Evolutionary conservation across 2,329 filamentous ascomycete species (phyloP).

Genomic region (Xylariaceae sp.): DNA sequence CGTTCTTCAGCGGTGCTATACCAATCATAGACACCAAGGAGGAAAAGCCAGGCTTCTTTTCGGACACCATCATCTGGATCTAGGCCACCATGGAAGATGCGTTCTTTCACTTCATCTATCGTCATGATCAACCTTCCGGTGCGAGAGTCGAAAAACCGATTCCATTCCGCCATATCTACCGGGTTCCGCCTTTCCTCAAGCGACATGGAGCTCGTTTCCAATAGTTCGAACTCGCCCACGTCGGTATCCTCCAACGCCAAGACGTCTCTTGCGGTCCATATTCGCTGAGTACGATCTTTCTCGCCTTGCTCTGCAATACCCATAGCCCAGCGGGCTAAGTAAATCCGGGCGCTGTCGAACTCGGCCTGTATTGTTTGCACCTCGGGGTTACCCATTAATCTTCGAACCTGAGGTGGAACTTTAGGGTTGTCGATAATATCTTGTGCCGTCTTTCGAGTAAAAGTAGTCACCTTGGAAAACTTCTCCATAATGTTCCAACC

Average conservation of each 20-base stretch:
- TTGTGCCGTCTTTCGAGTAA: constrained; percentile 86
- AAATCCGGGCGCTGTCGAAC: constrained; percentile 92
- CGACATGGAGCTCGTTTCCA: constrained; percentile 71
- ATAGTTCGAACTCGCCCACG: constrained; percentile 91
- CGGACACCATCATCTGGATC: constrained; percentile 85
- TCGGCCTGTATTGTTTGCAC: constrained; percentile 95
- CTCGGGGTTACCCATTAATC: constrained; percentile 84
- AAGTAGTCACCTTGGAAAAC: constrained; percentile 94
- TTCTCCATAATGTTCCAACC: constrained; percentile 96
- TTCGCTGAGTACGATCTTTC: constrained; percentile 74
- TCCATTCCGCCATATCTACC: constrained; percentile 83
- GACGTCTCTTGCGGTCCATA: constrained; percentile 91
- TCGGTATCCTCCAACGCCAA: constrained; percentile 92
- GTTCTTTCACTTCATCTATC: constrained; percentile 88
- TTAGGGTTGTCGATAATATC: constrained; percentile 89
- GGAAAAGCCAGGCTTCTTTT: constrained; percentile 94
- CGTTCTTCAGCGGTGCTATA: constrained; percentile 83
- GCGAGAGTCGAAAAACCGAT: constrained; percentile 74
- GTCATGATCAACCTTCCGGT: constrained; percentile 76
- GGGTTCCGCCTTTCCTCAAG: constrained; percentile 73
- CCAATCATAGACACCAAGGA: constrained; percentile 91
- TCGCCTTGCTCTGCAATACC: constrained; percentile 97
- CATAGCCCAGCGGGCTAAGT: constrained; percentile 97
- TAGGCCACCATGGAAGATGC: constrained; percentile 93
- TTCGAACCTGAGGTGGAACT: constrained; percentile 80